Conservation (phyloP, 345 rosid species). For the Trapa incisa region DNA sequence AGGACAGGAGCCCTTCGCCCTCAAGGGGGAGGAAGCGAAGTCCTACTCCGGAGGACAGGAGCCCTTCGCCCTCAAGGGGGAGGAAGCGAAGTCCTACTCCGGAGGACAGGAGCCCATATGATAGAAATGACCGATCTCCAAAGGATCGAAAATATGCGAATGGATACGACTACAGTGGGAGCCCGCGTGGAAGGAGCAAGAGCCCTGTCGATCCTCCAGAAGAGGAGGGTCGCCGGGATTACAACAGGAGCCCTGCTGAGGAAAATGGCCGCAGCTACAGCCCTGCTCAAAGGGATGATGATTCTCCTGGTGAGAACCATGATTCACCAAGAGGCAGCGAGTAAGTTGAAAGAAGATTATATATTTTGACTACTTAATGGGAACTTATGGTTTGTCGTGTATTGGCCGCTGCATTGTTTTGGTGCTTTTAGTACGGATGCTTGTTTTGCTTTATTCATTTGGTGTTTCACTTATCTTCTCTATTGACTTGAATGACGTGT, state of each 20-base stretch:
- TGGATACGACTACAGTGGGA: too few relatives aligned
- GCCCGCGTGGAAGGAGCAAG: constrained; percentile 21
- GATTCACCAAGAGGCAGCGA: constrained; percentile 26
- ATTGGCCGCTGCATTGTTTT: too few relatives aligned
- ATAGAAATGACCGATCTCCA: too few relatives aligned
- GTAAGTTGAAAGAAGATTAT: constrained; percentile 7
- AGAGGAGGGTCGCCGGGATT: constrained; percentile 20
- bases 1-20: too few relatives aligned
- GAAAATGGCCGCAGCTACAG: constrained; percentile 39
- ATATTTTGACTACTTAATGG: too few relatives aligned
- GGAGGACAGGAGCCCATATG: background rate
- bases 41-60: background rate
- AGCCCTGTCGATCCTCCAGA: constrained; percentile 33
- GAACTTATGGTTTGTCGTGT: too few relatives aligned
- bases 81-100: too few relatives aligned
- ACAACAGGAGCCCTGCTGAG: constrained; percentile 35
- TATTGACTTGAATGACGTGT: too few relatives aligned
- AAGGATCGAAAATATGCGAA: too few relatives aligned
- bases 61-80: background rate
- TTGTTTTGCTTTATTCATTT: too few relatives aligned
- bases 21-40: background rate
- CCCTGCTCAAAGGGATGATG: constrained; percentile 26
- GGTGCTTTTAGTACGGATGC: too few relatives aligned
- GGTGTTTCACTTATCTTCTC: too few relatives aligned
- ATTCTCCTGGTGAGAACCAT: constrained; percentile 24